Evolutionary conservation across 2,329 filamentous ascomycete genomes (phyloP), one percentile per base, ranked within the genome.

Genomic region (Fusarium anguioides): DNA sequence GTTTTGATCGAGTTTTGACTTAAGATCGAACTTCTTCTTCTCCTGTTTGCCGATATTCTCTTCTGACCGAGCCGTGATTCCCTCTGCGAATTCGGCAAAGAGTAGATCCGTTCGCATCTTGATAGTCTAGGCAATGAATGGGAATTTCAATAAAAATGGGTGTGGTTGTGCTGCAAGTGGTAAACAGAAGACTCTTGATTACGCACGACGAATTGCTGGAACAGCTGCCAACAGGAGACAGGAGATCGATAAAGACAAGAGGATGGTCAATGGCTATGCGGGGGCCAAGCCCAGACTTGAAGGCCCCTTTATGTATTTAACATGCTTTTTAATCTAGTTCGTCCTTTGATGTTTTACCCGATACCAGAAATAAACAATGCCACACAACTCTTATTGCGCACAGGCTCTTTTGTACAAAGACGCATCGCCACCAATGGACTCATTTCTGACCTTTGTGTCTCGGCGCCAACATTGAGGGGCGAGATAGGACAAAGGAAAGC

Each of bases 221-320:
- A 52, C 36, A 37, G 29, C 26, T 21, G 8, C 26, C 23, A 36
- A 31, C 12, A 31, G 31, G 37, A 33, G 40, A 31, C 12, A 31
- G 31, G 37, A 33, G 40, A 21, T 20, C 31, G 14, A 23, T 50
- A 29, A 59, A 37, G 40, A 21, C 31, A 59, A 44, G 49, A 61
- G 60, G 33, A 12, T 12, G n/a, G 8, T 18, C 23, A 26, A 20
- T 23, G 26, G 45, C 61, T 66, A 50, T 62, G 35, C 66, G 62
- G 50, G 33, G 29, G 5, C 23, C 15, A 9, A 27, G 18, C 35
- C 10, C 26, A 53, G 35, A 18, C 46, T 39, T 42, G 31, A 27
- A 36, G 65, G 29, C 14, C 42, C 14, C 64, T 57, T 68, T 68
- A 40, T 58, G 39, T 68, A 47, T 58, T 60, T n/a, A n/a, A n/a